Base-by-base conservation (phyloP, 1,284 basidiomycete species). In the Ustilago bromivora region DNA sequence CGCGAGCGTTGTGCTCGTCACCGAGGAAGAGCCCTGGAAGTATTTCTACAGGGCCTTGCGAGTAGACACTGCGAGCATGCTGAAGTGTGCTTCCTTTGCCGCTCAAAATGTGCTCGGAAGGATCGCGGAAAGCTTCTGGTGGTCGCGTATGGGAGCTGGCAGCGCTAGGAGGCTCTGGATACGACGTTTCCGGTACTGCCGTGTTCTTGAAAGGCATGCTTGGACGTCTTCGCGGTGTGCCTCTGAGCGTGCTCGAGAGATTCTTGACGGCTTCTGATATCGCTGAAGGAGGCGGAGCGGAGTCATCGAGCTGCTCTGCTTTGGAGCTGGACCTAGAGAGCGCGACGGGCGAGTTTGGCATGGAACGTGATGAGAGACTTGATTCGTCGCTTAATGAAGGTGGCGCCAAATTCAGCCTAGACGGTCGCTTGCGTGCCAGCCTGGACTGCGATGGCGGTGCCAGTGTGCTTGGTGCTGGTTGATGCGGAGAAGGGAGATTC, bases 21-120 rank as follows among this genome's bases (percentile, higher is more conserved):
- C 96, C 96, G 9, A 98, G 90, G 91, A 92, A 98, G 61, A 98
- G 89, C 51, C 92, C 92, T 1, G 95, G 95, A 36, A 98, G 88
- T 77, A 98, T 89, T 87, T 98, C 92, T 47, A 94, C 88, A 28
- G 96, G 96, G 1, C 96, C 96, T 80, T 93, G 89, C 8, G 89
- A 87, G 85, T 98, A 98, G 86, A 82, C 80, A 43, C 72, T 77
- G 32, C 82, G 68, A 5, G 82, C 82, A 51, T 84, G 82, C 61
- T 83, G 82, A 12, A 83, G 63, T 8, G 81, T 82, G 53, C 79
- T 81, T 28, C 82, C 82, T 43, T 80, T 76, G 54, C 82, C 82
- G 55, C 79, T 81, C 34, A 83, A 66, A 40, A 82, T 82, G 65
- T 83, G 81, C 51, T 83, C 81, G 0, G 81, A 82, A 3, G 82